Base-by-base conservation (phyloP, 768 basidiomycete species). In the Termitomyces sp. region DNA sequence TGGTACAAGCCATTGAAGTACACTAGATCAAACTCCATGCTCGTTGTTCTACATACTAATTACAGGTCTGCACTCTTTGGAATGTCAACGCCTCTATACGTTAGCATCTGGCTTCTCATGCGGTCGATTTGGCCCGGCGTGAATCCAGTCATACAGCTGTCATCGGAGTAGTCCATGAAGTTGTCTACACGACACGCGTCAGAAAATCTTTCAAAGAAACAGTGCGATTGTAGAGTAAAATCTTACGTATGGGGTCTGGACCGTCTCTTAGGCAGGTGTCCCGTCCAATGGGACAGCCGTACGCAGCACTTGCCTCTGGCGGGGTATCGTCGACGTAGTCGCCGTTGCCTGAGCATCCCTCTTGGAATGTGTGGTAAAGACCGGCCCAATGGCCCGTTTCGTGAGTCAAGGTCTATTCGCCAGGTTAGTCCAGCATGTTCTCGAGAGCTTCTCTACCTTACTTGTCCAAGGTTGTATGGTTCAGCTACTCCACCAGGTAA, bases 361-460 rank as follows among this genome's bases (percentile, higher is more conserved):
- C 78, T 70, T 83, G 76, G 76, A 82, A 84, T 30, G 82, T 82
- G 64, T 83, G 82, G 67, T 82, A 84, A 16, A 83, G 73, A 16
- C 83, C 81, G 46, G 73, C 66, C 82, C 82, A 85, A 68, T 84
- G 82, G 4, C 82, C 81, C 44, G 73, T 73, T 67, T 85, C 83
- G 65, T 85, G 83, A 2, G 76, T 79, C 46, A 81, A 63, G 11
- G 81, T 84, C 68, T 78, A 61, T 13, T 34, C 20, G 31, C 6
- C 9, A 16, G 37, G 39, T 59, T 18, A 59, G 41, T 41, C 1
- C 44, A 13, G 39, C 22, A 31, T 20, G 20, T 37, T 70, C 59
- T 54, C 39, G 37, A 65, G 61, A 22, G n/a, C 30, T 22, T 7
- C 31, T 11, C 13, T 13, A 20, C 7, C 63, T 37, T 49, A 66